A percentile compares a stretch with the other conserved stretches of the same genome.
These are phyloP conservation scores for Oemleria cerasiformis DNA, from an alignment of 306 rosid genomes.

Conservation along the genomic window DNA sequence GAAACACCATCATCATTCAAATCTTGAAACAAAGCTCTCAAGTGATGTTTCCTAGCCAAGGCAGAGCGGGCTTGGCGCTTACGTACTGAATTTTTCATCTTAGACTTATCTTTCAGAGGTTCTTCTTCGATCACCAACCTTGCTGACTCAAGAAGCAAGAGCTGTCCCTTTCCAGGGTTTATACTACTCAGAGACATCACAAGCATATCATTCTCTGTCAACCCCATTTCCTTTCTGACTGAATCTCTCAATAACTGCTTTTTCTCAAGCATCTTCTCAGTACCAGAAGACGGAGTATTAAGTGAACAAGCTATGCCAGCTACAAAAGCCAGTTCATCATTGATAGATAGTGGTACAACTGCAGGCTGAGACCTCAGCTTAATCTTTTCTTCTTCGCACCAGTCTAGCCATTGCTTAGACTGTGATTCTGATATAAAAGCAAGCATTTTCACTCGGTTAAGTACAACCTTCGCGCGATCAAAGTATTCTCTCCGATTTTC, in stretches of 20 bases:
- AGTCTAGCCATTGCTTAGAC: slow-evolving; percentile 72
- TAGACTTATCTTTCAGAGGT: slow-evolving; percentile 32
- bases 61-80: slow-evolving; percentile 38
- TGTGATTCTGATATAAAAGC: slow-evolving; percentile 72
- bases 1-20: slow-evolving; percentile 33
- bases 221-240: slow-evolving; percentile 73
- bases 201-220: slow-evolving; percentile 66
- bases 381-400: slow-evolving; percentile 77
- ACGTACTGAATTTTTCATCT: slow-evolving; percentile 24
- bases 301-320: slow-evolving; percentile 79
- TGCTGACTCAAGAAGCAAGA: slow-evolving; percentile 74
- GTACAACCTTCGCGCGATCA: slow-evolving; percentile 64
- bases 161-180: slow-evolving; percentile 89
- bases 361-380: slow-evolving; percentile 60
- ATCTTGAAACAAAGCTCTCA: slow-evolving; percentile 51
- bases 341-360: slow-evolving; percentile 72
- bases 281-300: slow-evolving; percentile 67
- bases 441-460: slow-evolving; percentile 64
- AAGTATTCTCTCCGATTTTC: slow-evolving; percentile 88
- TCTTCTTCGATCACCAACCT: slow-evolving; percentile 35
- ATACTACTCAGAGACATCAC: slow-evolving; percentile 83
- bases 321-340: slow-evolving; percentile 75
- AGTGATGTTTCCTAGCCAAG: slow-evolving; percentile 47
- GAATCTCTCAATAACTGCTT: slow-evolving; percentile 56
- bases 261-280: slow-evolving; percentile 58